phyloP scores from a whole-genome alignment of 2,329 filamentous ascomycete genomes.

The Cercospora zeina region DNA sequence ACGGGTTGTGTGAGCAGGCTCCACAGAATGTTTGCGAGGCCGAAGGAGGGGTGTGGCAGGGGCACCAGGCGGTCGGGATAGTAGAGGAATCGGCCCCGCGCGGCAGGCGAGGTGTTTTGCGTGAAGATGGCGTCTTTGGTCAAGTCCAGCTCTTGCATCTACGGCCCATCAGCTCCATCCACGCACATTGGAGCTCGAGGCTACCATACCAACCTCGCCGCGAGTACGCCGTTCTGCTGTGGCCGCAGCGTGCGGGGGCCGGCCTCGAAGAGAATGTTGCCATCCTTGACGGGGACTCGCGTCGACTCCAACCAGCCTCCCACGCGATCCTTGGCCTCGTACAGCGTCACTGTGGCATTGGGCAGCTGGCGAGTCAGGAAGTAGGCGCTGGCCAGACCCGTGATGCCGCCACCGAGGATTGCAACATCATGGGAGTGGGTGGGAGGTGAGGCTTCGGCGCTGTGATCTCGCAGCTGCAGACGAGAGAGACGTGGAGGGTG shows the following conservation, averaged over 20 bases:
- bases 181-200: slow-evolving; percentile 13
- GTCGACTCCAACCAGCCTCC: slow-evolving; percentile 84
- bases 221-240: slow-evolving; percentile 61
- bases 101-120: slow-evolving; percentile 52
- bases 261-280: slow-evolving; percentile 72
- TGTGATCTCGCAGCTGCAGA: slow-evolving; percentile 15
- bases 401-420: slow-evolving; percentile 78
- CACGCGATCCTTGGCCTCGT: slow-evolving; percentile 67
- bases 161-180: slow-evolving; percentile 30
- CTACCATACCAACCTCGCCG: slow-evolving; percentile 67
- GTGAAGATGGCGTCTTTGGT: slow-evolving; percentile 58
- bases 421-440: slow-evolving; percentile 53
- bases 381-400: slow-evolving; percentile 75
- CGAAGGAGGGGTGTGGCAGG: slow-evolving; percentile 53
- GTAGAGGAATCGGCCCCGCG: slow-evolving; percentile 75
- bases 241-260: slow-evolving; percentile 76
- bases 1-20: slow-evolving; percentile 54
- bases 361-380: slow-evolving; percentile 71
- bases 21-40: slow-evolving; percentile 33
- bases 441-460: slow-evolving; percentile 21
- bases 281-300: slow-evolving; percentile 60
- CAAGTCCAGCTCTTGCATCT: slow-evolving; percentile 62
- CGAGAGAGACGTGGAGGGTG: neutral
- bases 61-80: slow-evolving; percentile 79
- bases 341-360: slow-evolving; percentile 72